phyloP scores from a whole-genome alignment of 192 early-diverging fungal species.

The Gorgonomyces haynaldii region DNA sequence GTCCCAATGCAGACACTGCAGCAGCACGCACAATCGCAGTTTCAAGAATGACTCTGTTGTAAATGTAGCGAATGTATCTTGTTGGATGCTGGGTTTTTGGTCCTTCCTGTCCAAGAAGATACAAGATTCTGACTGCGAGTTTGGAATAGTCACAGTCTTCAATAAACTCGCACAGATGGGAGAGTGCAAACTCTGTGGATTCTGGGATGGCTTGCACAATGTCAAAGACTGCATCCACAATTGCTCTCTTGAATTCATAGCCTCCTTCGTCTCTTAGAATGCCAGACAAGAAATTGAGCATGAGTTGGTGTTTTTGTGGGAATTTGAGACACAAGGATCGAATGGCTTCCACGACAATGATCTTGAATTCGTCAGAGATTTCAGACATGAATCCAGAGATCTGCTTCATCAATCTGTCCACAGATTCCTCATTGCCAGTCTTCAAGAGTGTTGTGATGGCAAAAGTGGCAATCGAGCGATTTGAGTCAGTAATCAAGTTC shows the following conservation, averaged over 20 bases:
- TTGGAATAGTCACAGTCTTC: conserved; percentile 99
- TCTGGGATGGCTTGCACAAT: conserved; percentile 89
- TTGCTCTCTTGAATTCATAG: conserved; percentile 91
- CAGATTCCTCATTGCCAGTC: conserved; percentile 95
- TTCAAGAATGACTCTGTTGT: conserved; percentile 97
- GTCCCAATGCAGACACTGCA: conserved; percentile 87
- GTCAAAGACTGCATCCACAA: conserved; percentile 95
- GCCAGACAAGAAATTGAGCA: conserved; percentile 85
- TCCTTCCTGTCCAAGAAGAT: conserved; percentile 88
- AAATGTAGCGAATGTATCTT: conserved; percentile 98
- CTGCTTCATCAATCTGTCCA: conserved; percentile 98
- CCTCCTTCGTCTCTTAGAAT: conserved; percentile 96
- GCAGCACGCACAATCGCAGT: conserved; percentile 92
- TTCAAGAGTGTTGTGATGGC: conserved; percentile 97
- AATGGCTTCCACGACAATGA: conserved; percentile 97
- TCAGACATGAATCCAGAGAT: conserved; percentile 96
- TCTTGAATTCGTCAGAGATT: conserved; percentile 98
- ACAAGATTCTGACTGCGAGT: conserved; percentile 91
- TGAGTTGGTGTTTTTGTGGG: conserved; percentile 84
- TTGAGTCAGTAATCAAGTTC: conserved; percentile 88
- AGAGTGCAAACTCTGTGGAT: conserved; percentile 85
- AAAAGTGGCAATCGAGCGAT: conserved; percentile 94
- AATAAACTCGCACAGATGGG: conserved; percentile 97
- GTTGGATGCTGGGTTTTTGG: conserved; percentile 83
- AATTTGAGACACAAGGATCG: conserved; percentile 94